Evolutionary conservation across 2,329 filamentous ascomycete species (phyloP), one percentile per base, ranked within the genome.

Genomic region (Parastagonospora avenae): DNA sequence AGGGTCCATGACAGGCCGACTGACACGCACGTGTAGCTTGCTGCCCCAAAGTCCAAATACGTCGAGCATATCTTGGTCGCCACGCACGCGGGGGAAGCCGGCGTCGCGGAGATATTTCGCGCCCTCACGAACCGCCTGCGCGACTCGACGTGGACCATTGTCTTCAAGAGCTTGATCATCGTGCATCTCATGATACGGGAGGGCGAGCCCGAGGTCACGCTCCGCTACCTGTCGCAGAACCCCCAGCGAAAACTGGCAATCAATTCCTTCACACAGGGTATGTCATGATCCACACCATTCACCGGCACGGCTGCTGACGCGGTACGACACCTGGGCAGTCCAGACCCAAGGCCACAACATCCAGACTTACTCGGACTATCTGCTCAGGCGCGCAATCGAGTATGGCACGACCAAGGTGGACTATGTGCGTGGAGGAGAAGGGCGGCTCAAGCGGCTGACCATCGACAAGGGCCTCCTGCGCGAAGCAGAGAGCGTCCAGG

Each of bases 101-200:
- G 93, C 62, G 91, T 99, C 53, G 93, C 88, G 53, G 94, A 99
- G 78, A 90, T 99, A 69, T 97, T 99, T 74, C 88, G 94, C 54
- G 91, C 92, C 36, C 80, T 99, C 47, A 92, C 95, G 71, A 86
- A 91, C 72, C 86, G 94, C 45, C 77, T 99, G 61, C 88, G 92
- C 72, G 94, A 99, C 74, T 93, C 93, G 62, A 96, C 94, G 81
- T 99, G 94, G 94, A 99, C 94, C n/a, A 92, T 97, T 50, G 93
- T 96, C 59, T 96, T 97, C 86, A 99, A 99, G 80, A 88, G 91
- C 65, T 81, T 99, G 62, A 96, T 97, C 66, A 94, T 96, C 42
- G 86, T 96, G 40, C 94, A 99, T 74, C 80, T 97, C 55, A 97
- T 99, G 94, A 94, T 99, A 71, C 86, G 94, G 62, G 94, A 99